Base-by-base conservation (phyloP, 2,329 filamentous ascomycete genomes). In the Ceratocystis eucalypticola region DNA sequence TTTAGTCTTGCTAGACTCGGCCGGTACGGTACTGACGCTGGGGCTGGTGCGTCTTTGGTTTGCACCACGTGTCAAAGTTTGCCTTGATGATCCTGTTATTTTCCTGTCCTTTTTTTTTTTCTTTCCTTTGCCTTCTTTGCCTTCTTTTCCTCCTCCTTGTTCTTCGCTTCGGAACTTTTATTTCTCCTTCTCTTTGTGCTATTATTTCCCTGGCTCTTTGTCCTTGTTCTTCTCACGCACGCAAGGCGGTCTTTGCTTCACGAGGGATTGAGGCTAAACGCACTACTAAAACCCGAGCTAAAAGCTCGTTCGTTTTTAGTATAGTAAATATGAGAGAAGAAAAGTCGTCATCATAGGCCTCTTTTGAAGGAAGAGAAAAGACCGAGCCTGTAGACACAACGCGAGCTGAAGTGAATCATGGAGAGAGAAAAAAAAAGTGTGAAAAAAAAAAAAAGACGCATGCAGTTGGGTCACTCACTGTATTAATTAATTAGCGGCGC, bases 31-130 rank as follows among this genome's bases (percentile, higher is more conserved):
- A 28, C 20, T 25, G 20, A 5, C 4, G 15, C 5, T 30, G 25
- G 28, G 10, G 25, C 22, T 6, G 28, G 53, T 59, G 33, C 53
- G 33, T 33, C 53, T 59, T 59, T 59, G 53, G 53, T 59, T 59
- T 30, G 12, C 53, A 59, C 53, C 53, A 62, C 61, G 22, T 48
- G 61, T 46, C 33, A 46, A 62, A 59, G 12, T 57, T 59, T 37
- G 53, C 33, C 53, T 33, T n/a, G 53, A 61, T 44, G 20, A 41
- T 61, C 20, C 25, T 62, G 61, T 44, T 28, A n/a, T 45, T 25
- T n/a, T 5, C 7, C n/a, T 37, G 28, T 28, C 7, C 53, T 57
- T 30, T 20, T 62, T 44, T 44, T 62, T 20, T 22, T 22, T 61
- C 7, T 41, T 61, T 25, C 5, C 28, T 62, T 62, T 17, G 4